Conservation (phyloP, 257 asterid genomes). For the Solanum peruvianum region DNA sequence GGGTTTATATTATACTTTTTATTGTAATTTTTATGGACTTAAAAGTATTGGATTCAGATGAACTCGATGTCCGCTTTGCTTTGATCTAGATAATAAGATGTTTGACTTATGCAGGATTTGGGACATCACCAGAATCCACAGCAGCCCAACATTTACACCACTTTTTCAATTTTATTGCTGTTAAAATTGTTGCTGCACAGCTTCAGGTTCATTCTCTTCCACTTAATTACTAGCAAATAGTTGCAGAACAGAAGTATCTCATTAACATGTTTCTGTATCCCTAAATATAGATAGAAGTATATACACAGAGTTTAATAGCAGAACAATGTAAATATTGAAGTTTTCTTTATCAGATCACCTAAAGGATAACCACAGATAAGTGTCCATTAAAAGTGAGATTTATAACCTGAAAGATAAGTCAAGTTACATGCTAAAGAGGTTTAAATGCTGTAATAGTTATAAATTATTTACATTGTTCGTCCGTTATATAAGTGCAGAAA, state of each 20-base stretch:
- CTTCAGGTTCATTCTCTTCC: slow-evolving; percentile 41
- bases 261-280: background rate
- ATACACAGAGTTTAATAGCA: too few relatives aligned
- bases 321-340: background rate
- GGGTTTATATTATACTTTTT: background rate
- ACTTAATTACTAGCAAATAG: background rate
- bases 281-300: background rate
- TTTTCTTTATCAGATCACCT: background rate
- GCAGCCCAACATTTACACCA: slow-evolving; percentile 75
- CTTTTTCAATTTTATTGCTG: slow-evolving; percentile 73
- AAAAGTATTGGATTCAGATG: background rate
- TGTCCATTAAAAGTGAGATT: background rate
- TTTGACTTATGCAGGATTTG: slow-evolving; percentile 45
- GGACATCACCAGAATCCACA: slow-evolving; percentile 78
- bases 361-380: background rate
- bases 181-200: slow-evolving; percentile 61
- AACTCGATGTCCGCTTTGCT: background rate
- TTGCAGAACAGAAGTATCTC: background rate
- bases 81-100: background rate
- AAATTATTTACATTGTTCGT: background rate
- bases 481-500: background rate
- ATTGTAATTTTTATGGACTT: background rate
- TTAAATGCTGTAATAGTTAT: background rate
- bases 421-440: background rate
- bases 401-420: background rate